Base-by-base conservation (phyloP, 768 basidiomycete genomes). In the Auricularia auricula-judae region DNA sequence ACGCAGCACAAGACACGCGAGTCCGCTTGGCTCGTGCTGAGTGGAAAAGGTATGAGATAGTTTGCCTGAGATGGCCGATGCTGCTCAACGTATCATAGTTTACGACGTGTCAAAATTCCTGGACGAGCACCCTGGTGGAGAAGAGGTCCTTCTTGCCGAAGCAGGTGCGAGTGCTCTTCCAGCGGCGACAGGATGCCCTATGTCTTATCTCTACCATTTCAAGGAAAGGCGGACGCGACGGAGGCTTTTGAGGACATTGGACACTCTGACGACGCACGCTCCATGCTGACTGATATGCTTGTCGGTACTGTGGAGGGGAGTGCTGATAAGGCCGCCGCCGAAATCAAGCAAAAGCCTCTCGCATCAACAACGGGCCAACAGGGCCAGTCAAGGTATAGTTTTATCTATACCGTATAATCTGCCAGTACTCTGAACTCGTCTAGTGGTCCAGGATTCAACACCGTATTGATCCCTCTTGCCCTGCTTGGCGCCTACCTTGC, bases 401-500 rank as follows among this genome's bases (percentile, higher is more conserved):
- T 29, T 29, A 29, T 29, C 29, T 29, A 29, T 29, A 29, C 29
- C 29, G 29, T 29, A 29, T 29, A 29, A 29, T 29, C 29, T 29
- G 29, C 29, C 29, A 29, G 39, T 42, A 7, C 8, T 8, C 7
- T 42, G 39, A 42, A 21, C 47, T 51, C 5, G 23, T 33, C 7
- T 29, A 35, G 56, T 34, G 56, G 56, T 29, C 68, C 56, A 47
- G 56, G 64, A 43, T 51, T 61, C 47, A 61, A 59, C 53, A 66
- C 56, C 21, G 47, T 68, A 23, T 36, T 58, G 71, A 71, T 93
- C 29, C 94, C 94, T 63, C 81, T 95, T 51, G 84, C 79, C 56
- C 76, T 91, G 34, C 77, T 96, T 58, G 90, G 83, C 67, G 93
- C 82, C 61, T 95, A 93, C 85, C 89, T 96, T 69, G 93, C 86